A percentile compares a stretch with the other conserved stretches of the same genome.
These are phyloP conservation scores for Taiozyma sp. DNA, from an alignment of 1,139 yeast species.

Conservation along the genomic window DNA sequence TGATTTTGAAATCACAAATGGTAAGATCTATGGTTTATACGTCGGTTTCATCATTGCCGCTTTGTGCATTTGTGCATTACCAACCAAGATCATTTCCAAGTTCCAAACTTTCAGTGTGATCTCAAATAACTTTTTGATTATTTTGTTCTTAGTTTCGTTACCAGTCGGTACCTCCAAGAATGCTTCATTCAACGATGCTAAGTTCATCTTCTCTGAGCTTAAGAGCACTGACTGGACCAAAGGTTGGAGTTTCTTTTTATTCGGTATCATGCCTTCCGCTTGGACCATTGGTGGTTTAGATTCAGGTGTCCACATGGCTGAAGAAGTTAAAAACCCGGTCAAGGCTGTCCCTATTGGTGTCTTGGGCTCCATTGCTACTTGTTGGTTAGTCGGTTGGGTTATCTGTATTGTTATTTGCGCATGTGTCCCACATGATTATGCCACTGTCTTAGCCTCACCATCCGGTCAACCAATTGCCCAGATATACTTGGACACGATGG, in stretches of 20 bases:
- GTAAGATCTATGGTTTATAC: slow-evolving; percentile 44
- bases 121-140: slow-evolving; percentile 45
- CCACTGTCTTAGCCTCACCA: slow-evolving; percentile 35
- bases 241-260: slow-evolving; percentile 58
- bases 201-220: slow-evolving; percentile 41
- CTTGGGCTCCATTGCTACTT: slow-evolving; percentile 46
- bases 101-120: slow-evolving; percentile 52
- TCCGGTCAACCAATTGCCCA: slow-evolving; percentile 63
- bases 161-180: slow-evolving; percentile 46
- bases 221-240: slow-evolving; percentile 48
- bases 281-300: slow-evolving; percentile 68
- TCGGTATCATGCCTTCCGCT: slow-evolving; percentile 57
- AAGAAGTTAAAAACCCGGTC: slow-evolving; percentile 61
- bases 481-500: slow-evolving; percentile 58
- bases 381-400: slow-evolving; percentile 59
- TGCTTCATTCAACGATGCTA: slow-evolving; percentile 25
- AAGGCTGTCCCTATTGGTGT: slow-evolving; percentile 64
- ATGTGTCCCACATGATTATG: slow-evolving; percentile 49
- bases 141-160: slow-evolving; percentile 52
- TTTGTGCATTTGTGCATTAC: slow-evolving; percentile 35
- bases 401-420: slow-evolving; percentile 52
- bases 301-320: slow-evolving; percentile 65
- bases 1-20: slow-evolving; percentile 36
- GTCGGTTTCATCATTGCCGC: slow-evolving; percentile 42
- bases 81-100: slow-evolving; percentile 37